These are phyloP conservation scores for Talaromyces funiculosus DNA, from an alignment of 2,329 filamentous ascomycete species.

Conservation along the genomic window DNA sequence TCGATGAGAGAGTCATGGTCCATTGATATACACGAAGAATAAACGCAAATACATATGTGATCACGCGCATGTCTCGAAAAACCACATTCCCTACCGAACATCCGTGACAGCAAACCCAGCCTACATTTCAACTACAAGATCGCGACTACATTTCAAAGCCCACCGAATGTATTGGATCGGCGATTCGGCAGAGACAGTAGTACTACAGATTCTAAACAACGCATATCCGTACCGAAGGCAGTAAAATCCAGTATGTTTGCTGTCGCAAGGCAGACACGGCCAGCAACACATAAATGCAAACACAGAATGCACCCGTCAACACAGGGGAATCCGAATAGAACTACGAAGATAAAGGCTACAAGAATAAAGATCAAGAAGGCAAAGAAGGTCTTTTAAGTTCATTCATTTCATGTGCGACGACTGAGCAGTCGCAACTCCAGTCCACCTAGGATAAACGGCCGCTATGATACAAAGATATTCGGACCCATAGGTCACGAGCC, in stretches of 20 bases:
- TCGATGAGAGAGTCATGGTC: too few relatives aligned
- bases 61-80: too few relatives aligned
- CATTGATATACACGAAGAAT: neutral
- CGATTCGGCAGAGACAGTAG: neutral
- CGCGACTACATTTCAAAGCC: neutral
- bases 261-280: neutral
- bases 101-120: neutral
- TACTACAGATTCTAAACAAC: too few relatives aligned
- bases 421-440: constrained; percentile 8
- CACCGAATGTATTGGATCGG: neutral
- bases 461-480: constrained; percentile 39
- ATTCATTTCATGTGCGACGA: constrained; percentile 13
- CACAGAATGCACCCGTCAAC: neutral
- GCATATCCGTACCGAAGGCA: too few relatives aligned
- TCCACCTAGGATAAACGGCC: constrained; percentile 27
- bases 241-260: too few relatives aligned
- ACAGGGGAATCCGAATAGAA: too few relatives aligned
- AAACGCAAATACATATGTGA: neutral
- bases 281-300: neutral
- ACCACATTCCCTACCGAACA: neutral
- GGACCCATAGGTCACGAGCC: constrained; percentile 35
- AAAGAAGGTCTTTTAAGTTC: constrained; percentile 1
- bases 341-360: neutral
- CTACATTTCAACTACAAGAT: neutral
- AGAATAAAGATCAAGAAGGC: neutral